These are phyloP conservation scores for Colletotrichum shisoi DNA, from an alignment of 2,329 filamentous ascomycete species.

Conservation along the genomic window DNA sequence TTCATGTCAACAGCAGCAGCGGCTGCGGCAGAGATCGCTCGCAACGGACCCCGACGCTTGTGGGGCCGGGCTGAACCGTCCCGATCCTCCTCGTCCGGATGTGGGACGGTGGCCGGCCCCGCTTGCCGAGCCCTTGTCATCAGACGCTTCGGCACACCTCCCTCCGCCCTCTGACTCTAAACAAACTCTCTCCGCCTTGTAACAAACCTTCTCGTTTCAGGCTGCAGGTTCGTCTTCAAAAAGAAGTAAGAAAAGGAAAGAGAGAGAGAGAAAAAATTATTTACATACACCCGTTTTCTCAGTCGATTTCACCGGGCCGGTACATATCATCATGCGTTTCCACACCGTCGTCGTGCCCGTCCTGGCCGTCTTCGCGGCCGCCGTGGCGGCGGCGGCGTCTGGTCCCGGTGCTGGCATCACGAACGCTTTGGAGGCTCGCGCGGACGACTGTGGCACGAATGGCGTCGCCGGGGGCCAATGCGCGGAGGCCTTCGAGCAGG, in stretches of 20 bases:
- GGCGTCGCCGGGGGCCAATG: background rate
- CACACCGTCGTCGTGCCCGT: background rate
- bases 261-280: too few relatives aligned
- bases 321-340: background rate
- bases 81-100: too few relatives aligned
- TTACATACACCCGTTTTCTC: background rate
- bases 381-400: background rate
- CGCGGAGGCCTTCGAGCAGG: slow-evolving; percentile 1
- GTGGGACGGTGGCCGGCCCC: too few relatives aligned
- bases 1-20: too few relatives aligned
- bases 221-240: too few relatives aligned
- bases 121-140: too few relatives aligned
- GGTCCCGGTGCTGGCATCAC: too few relatives aligned
- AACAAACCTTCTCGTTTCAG: background rate
- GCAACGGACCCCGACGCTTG: too few relatives aligned
- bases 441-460: background rate
- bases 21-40: too few relatives aligned
- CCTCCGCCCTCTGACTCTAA: background rate
- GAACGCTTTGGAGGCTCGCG: background rate
- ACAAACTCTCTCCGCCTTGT: slow-evolving; percentile 3
- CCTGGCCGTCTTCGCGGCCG: background rate
- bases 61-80: too few relatives aligned
- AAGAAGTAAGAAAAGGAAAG: too few relatives aligned
- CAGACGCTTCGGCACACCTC: background rate
- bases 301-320: too few relatives aligned